Evolutionary conservation across 2,329 filamentous ascomycete species (phyloP), one percentile per base, ranked within the genome.

Genomic region (Sporothrix euskadiensis): DNA sequence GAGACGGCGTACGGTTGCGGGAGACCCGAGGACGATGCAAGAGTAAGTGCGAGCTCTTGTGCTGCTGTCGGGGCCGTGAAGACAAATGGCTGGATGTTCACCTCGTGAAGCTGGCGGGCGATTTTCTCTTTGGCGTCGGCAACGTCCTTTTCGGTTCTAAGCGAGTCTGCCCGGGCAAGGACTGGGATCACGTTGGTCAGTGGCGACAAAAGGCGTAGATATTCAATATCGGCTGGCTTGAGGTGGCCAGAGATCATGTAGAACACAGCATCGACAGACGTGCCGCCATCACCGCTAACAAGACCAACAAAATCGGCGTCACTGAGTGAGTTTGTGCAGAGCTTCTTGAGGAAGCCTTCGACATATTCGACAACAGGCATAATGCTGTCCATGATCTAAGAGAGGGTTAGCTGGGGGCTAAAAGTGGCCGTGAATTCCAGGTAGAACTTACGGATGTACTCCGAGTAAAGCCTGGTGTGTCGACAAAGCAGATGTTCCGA

Each of bases 401-500:
- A 26, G 22, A 77, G 59, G 77, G 41, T 71, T 44, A 65, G 59
- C 26, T 5, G 30, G 30, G 6, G 77, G 79, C 44, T 75, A 73
- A 75, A 30, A 74, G 74, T 30, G 3, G 1, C 4, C 8, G 6
- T 12, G 10, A 19, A 22, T 12, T 7, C 4, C 1, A 8, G 30
- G 4, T 14, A 39, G 4, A 35, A 81, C 87, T 75, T 81, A 89
- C 86, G 52, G 86, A 88, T 63, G 83, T 84, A 63, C 85, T 85
- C 76, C 80, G 83, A 56, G 85, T 83, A 80, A 88, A 89, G 14
- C 90, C 90, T 12, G 91, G 89, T 1, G 92, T 95, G 82, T 98
- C 95, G 73, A 98, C 90, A 79, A 99, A 98, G 81, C 94, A 97
- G 5, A 99, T 83, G 79, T 99, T 99, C 41, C 95, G 89, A 79